Conservation (phyloP, 1,139 yeast species). For the Magnusiomyces fungicola region DNA sequence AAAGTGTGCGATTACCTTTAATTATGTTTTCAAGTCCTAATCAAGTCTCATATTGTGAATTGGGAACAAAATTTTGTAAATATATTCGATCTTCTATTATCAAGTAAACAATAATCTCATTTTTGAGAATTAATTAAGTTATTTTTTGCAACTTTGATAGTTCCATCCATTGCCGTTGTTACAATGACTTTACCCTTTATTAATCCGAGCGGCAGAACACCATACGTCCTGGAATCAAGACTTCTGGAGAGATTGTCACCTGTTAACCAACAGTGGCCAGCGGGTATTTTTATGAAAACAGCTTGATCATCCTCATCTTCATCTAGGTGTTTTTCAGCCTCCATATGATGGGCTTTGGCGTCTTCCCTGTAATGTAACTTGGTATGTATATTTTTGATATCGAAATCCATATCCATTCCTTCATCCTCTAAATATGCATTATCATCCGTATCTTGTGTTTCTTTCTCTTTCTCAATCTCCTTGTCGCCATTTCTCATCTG, state of each 20-base stretch:
- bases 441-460: neutral
- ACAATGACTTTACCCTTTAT: slow-evolving; percentile 73
- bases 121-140: too few species aligned
- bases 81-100: too few species aligned
- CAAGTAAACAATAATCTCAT: too few species aligned
- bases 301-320: slow-evolving; percentile 26
- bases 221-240: slow-evolving; percentile 84
- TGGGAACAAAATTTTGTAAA: too few species aligned
- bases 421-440: slow-evolving; percentile 12
- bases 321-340: neutral
- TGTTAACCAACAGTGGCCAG: slow-evolving; percentile 94
- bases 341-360: slow-evolving; percentile 15
- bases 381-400: too few species aligned
- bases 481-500: neutral
- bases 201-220: slow-evolving; percentile 79
- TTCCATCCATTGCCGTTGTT: neutral
- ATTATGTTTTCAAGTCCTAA: too few species aligned
- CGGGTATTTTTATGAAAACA: slow-evolving; percentile 14
- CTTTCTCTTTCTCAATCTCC: neutral
- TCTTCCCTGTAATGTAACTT: slow-evolving; percentile 24
- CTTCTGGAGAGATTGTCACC: slow-evolving; percentile 89
- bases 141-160: too few species aligned
- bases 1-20: too few species aligned
- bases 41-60: too few species aligned
- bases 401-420: neutral